These are phyloP conservation scores for Zangia roseola DNA, from an alignment of 768 basidiomycete genomes.

Conservation along the genomic window DNA sequence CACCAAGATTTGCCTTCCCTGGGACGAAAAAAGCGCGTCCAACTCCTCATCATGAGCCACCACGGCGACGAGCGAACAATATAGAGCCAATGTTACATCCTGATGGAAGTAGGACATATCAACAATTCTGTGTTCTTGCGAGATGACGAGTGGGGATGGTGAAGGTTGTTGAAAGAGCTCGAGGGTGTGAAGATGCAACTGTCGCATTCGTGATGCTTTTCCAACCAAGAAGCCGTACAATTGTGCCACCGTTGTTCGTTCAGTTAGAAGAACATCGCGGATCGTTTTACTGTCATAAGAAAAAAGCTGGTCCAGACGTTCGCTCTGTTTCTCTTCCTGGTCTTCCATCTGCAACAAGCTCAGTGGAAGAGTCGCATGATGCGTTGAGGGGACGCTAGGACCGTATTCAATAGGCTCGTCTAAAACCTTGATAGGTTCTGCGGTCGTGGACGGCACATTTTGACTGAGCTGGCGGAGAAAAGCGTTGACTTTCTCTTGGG, in stretches of 20 bases:
- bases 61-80: constrained; percentile 61
- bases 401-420: constrained; percentile 58
- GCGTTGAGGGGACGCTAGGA: constrained; percentile 33
- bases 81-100: constrained; percentile 64
- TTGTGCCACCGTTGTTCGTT: constrained; percentile 70
- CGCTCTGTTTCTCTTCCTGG: constrained; percentile 39
- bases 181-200: constrained; percentile 59
- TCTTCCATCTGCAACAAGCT: constrained; percentile 49
- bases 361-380: constrained; percentile 37
- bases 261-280: constrained; percentile 62
- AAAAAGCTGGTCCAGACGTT: constrained; percentile 55
- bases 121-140: constrained; percentile 54
- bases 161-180: constrained; percentile 42
- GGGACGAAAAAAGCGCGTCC: constrained; percentile 46
- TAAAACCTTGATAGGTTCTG: constrained; percentile 45
- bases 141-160: constrained; percentile 47
- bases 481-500: constrained; percentile 49
- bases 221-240: constrained; percentile 74
- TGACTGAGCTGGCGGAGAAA: constrained; percentile 60
- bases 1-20: constrained; percentile 49
- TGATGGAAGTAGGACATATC: constrained; percentile 58
- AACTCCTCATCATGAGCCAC: constrained; percentile 59
- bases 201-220: constrained; percentile 59
- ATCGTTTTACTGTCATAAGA: constrained; percentile 51
- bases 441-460: constrained; percentile 26